Evolutionary conservation across 257 asterid species (phyloP), one percentile per base, ranked within the genome.

Genomic region (Rauvolfia tetraphylla): DNA sequence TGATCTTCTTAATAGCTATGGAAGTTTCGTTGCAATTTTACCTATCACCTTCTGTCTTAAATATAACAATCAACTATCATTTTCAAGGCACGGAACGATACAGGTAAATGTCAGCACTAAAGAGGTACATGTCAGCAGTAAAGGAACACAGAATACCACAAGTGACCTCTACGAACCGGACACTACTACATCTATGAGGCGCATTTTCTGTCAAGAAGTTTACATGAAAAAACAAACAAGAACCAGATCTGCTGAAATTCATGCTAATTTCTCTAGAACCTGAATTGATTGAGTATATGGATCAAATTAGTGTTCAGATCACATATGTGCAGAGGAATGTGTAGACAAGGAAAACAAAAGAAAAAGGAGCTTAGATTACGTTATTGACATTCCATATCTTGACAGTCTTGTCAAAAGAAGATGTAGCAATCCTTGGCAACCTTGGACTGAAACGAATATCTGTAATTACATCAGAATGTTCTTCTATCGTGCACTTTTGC

Each of bases 401-500:
- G 76, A 84, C 76, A 42, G 82, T 84, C 80, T 61, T 66, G 69
- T 84, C 87, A 67, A 46, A 42, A 29, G 87, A 84, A 66, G 79
- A 80, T 46, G 87, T 71, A 67, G 83, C 87, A 77, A 84, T 48
- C 53, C 67, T 73, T 9, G 81, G 81, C 66, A 71, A 59, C 75
- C 81, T 75, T 71, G 84, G 84, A 68, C 83, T 72, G 76, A 84
- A 84, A 61, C 81, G 72, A 48, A 84, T 68, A 71, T 84, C 87
- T 13, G 87, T 80, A n/a, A 81, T 76, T 56, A 59, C n/a, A 73
- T 68, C 76, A 15, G 83, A 70, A 68, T 80, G 87, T 63, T 78
- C 85, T 34, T 76, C 59, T 29, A 78, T 57, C 61, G 29, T 59
- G 58, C 13, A 76, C 66, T 78, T 78, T 66, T 78, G 66, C 39